phyloP scores from a whole-genome alignment of 2,329 filamentous ascomycete species.

The Kalaharituber pfeilii region DNA sequence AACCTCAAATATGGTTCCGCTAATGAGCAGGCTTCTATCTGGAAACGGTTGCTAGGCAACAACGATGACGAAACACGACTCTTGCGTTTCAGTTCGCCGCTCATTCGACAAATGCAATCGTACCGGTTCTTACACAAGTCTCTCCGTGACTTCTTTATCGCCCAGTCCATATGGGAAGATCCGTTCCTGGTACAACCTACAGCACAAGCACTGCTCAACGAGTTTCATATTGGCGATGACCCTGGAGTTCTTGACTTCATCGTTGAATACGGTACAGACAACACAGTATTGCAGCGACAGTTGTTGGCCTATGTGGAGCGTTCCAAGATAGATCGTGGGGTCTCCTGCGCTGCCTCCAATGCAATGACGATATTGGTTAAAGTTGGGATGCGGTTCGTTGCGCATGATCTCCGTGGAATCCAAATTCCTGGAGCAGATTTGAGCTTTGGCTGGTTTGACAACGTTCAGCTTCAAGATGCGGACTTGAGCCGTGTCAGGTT shows the following conservation, averaged over 20 bases:
- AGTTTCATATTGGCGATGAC: background rate
- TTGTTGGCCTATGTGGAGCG: background rate
- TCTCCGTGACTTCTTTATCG: background rate
- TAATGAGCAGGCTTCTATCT: background rate
- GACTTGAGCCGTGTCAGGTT: background rate
- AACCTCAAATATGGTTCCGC: background rate
- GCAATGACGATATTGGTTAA: background rate
- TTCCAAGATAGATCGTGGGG: background rate
- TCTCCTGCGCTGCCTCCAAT: background rate
- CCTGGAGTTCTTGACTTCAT: background rate
- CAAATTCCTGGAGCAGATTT: background rate
- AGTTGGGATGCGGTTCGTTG: background rate
- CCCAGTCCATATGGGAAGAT: background rate
- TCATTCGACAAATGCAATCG: background rate
- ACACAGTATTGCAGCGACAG: background rate
- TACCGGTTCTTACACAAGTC: background rate
- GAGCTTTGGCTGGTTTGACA: background rate
- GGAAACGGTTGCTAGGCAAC: background rate
- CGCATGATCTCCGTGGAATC: background rate
- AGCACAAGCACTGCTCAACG: background rate
- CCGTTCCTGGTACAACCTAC: too few species aligned
- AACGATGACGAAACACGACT: background rate
- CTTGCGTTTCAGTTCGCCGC: background rate
- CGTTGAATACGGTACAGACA: background rate
- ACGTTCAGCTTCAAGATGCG: background rate